phyloP scores from a whole-genome alignment of 495 filamentous ascomycete species.

The Xylaria flabelliformis region DNA sequence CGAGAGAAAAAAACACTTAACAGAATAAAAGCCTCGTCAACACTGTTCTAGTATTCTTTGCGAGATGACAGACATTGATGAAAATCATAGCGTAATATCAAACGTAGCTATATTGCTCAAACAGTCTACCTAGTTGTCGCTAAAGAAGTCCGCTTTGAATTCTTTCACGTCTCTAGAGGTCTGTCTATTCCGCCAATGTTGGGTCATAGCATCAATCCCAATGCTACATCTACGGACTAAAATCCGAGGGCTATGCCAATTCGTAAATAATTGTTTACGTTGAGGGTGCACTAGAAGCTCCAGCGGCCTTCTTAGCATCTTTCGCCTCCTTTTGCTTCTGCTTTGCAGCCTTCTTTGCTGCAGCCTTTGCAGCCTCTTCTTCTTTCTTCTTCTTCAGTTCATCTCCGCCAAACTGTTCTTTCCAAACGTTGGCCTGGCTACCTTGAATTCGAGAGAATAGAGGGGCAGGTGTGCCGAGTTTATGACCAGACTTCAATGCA shows the following conservation, averaged over 20 bases:
- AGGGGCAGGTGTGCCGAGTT: slow-evolving; percentile 80
- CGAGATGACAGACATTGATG: background rate
- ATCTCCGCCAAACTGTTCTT: slow-evolving; percentile 68
- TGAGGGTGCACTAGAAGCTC: background rate
- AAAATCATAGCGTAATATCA: background rate
- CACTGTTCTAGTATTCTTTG: background rate
- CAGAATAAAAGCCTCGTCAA: background rate
- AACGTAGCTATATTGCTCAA: background rate
- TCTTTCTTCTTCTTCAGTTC: slow-evolving; percentile 32
- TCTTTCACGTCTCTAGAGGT: background rate
- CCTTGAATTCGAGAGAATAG: slow-evolving; percentile 85
- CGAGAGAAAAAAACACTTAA: background rate
- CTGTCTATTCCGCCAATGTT: background rate
- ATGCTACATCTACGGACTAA: background rate
- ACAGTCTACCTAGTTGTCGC: background rate
- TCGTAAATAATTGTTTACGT: background rate
- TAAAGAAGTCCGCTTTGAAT: background rate
- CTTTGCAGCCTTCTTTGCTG: slow-evolving; percentile 55
- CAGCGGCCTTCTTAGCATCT: slow-evolving; percentile 26
- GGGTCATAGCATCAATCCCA: background rate
- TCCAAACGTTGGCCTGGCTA: slow-evolving; percentile 84
- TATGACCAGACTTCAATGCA: slow-evolving; percentile 72
- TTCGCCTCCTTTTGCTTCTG: slow-evolving; percentile 59
- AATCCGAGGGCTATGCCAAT: background rate
- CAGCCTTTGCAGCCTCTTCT: slow-evolving; percentile 66